A percentile compares a stretch with the other conserved stretches of the same genome.
These are phyloP conservation scores for Periconia sp. DNA, from an alignment of 2,329 filamentous ascomycete species.

Conservation along the genomic window DNA sequence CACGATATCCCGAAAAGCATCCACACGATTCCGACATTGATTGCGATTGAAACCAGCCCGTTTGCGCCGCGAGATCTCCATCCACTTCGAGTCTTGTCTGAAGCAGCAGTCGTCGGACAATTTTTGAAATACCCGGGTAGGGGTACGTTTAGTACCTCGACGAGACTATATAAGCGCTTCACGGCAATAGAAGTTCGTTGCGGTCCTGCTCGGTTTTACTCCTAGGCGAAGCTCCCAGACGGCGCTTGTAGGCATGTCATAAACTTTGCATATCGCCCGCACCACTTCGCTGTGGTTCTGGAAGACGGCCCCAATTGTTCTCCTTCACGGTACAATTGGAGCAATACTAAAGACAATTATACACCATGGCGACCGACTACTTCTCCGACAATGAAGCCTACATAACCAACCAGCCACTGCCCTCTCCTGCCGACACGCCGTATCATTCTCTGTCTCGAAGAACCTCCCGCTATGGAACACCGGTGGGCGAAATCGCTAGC, in stretches of 20 bases:
- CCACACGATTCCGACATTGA: too few species aligned
- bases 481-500: conserved; percentile 68
- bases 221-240: too few species aligned
- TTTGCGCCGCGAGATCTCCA: too few species aligned
- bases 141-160: too few species aligned
- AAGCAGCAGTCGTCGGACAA: too few species aligned
- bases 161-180: too few species aligned
- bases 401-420: conserved; percentile 59
- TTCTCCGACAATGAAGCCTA: conserved; percentile 54
- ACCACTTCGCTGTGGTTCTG: conserved; percentile 40
- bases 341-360: neutral
- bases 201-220: too few species aligned
- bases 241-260: conserved; percentile 44
- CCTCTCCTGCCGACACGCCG: conserved; percentile 74
- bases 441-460: conserved; percentile 70
- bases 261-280: conserved; percentile 17
- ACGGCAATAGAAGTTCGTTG: too few species aligned
- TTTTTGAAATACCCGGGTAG: too few species aligned
- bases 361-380: conserved; percentile 50
- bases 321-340: conserved; percentile 9
- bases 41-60: too few species aligned
- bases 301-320: conserved; percentile 3
- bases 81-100: too few species aligned
- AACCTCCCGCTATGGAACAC: conserved; percentile 64
- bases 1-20: too few species aligned